A percentile compares a stretch with the other conserved stretches of the same genome.
Evolutionary conservation across 1,284 basidiomycete species (phyloP).

Genomic region (Fomitopsis palustris): DNA sequence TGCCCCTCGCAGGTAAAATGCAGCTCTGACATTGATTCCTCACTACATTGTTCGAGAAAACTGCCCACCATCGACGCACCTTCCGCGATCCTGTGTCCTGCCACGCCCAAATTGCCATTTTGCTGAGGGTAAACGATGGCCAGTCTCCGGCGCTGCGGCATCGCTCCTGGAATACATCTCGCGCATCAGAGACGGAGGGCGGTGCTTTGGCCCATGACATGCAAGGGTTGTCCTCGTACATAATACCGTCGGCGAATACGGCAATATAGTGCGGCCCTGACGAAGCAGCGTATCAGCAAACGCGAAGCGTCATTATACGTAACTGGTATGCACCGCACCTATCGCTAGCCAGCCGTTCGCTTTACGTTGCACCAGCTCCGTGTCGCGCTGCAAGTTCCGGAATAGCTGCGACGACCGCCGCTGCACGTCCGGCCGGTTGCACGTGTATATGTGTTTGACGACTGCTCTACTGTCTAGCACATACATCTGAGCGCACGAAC

Average conservation of each 20-base stretch:
- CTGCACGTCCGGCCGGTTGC: conserved; percentile 33
- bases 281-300: background rate
- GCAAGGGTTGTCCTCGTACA: background rate
- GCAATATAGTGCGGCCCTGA: conserved; percentile 27
- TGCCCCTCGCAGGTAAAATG: conserved; percentile 10
- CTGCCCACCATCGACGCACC: conserved; percentile 20
- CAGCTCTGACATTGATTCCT: conserved; percentile 6
- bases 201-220: conserved; percentile 12
- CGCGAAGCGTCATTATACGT: background rate
- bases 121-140: conserved; percentile 20
- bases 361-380: conserved; percentile 23
- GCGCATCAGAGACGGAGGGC: conserved; percentile 19
- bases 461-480: conserved; percentile 16
- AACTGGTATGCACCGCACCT: background rate
- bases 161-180: conserved; percentile 16
- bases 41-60: background rate
- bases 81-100: conserved; percentile 29
- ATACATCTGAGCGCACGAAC: conserved; percentile 30
- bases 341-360: conserved; percentile 12
- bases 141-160: conserved; percentile 11
- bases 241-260: background rate
- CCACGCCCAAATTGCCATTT: conserved; percentile 33
- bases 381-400: conserved; percentile 28
- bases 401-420: conserved; percentile 29
- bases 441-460: conserved; percentile 37